Base-by-base conservation (phyloP, 2,329 filamentous ascomycete species). In the Peltaster fructicola region DNA sequence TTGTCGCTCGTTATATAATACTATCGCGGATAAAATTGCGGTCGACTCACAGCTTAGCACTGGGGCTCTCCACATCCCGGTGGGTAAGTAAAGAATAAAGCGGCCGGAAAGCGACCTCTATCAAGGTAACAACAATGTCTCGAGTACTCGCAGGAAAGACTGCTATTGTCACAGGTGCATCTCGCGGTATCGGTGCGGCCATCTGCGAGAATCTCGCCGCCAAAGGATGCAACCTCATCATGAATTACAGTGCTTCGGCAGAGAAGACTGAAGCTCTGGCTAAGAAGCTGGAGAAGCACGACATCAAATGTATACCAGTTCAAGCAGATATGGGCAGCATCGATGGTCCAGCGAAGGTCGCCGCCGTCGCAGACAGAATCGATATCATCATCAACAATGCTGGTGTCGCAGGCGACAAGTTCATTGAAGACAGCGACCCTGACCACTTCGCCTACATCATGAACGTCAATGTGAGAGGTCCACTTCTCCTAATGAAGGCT, bases 361-460 rank as follows among this genome's bases (percentile, higher is more conserved):
- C 82, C 36, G 52, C 56, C 13, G 60, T 61, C 0, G 61, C 68
- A 4, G 61, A 66, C 37, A 58, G 67, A 35, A 63, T 91, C 42
- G 79, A 90, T 52, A 79, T 91, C 32, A 57, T 91, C 26, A 58
- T 91, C 57, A 90, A 91, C 63, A 91, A 90, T 49, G 81, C 82
- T 15, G 82, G 79, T 14, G 56, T 67, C 3, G 52, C 59, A 7
- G 50, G 65, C 18, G 85, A 88, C 52, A 65, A 73, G 38, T 47
- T 56, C 14, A 53, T 77, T 13, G 62, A 67, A 24, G 65, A 76
- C 14, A 65, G 80, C 33, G 65, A 63, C 4, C 44, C 60, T 5
- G 59, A 61, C 8, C 65, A 82, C 41, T 90, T 84, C 53, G 61
- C 70, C 20, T 56, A 63, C 38, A 70, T 75, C 29, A 90, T 80